Conservation (phyloP, 768 basidiomycete species). For the Collybiopsis luxurians region DNA sequence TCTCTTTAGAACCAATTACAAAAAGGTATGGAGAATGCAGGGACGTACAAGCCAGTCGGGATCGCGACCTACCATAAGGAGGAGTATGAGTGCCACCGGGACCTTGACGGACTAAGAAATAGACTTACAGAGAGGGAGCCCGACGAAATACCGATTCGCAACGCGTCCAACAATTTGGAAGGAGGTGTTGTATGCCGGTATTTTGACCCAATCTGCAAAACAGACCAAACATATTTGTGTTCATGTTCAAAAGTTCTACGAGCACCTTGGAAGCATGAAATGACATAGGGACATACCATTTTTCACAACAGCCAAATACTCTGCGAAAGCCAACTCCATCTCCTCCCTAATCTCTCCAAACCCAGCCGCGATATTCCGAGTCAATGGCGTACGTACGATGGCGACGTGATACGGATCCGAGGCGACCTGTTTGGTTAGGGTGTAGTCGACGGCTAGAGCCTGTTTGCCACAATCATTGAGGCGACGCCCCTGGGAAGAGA, state of each 20-base stretch:
- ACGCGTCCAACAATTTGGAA: no score
- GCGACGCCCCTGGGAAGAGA: not conserved
- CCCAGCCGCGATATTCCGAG: not conserved
- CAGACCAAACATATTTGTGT: no score
- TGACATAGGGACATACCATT: not conserved
- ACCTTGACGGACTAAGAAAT: no score
- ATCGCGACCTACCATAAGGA: not conserved
- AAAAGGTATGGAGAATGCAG: not conserved
- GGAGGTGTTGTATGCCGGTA: no score
- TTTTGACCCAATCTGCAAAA: no score
- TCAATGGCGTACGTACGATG: not conserved
- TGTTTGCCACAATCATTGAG: no score
- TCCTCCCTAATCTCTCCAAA: not conserved
- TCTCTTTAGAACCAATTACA: not conserved
- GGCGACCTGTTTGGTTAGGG: not conserved
- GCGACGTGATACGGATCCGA: not conserved
- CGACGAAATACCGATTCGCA: no score
- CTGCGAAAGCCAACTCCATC: not conserved
- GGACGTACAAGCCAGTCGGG: not conserved
- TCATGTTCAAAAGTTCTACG: no score
- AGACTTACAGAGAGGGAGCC: no score
- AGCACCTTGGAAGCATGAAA: no score
- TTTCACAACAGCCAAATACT: not conserved
- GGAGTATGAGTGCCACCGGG: no score
- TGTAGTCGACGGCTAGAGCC: not conserved